These are phyloP conservation scores for Termitomyces sp. DNA, from an alignment of 768 basidiomycete species.

Conservation along the genomic window DNA sequence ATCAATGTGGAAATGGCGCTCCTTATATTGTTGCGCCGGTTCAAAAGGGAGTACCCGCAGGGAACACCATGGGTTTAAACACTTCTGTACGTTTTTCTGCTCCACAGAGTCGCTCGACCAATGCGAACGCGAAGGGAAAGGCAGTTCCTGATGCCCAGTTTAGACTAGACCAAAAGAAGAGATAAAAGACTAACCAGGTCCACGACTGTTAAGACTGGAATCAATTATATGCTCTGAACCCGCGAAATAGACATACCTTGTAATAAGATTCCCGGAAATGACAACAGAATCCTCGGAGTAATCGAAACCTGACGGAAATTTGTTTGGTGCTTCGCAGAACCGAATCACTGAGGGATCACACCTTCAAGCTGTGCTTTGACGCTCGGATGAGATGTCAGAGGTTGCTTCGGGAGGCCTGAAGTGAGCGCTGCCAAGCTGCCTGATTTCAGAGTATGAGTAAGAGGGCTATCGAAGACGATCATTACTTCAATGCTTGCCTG, in stretches of 20 bases:
- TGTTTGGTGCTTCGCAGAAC: background rate
- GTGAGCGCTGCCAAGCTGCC: slow-evolving; percentile 70
- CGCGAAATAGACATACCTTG: slow-evolving; percentile 47
- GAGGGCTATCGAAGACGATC: background rate
- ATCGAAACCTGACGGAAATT: slow-evolving; percentile 49
- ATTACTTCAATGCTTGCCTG: slow-evolving; percentile 43
- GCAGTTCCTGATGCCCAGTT: slow-evolving; percentile 49
- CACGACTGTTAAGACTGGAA: slow-evolving; percentile 44
- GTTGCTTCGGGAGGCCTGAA: slow-evolving; percentile 56
- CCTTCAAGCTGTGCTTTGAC: slow-evolving; percentile 61
- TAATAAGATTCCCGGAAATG: slow-evolving; percentile 66
- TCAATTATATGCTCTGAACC: background rate
- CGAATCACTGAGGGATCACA: slow-evolving; percentile 19
- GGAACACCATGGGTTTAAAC: slow-evolving; percentile 69
- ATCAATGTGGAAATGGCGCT: too few species aligned
- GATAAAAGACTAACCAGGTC: slow-evolving; percentile 51
- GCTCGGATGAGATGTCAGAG: slow-evolving; percentile 76
- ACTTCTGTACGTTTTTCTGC: slow-evolving; percentile 58
- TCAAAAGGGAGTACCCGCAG: slow-evolving; percentile 41
- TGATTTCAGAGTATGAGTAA: slow-evolving; percentile 19
- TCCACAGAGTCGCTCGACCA: slow-evolving; percentile 71
- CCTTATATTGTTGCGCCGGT: background rate
- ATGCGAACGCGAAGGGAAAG: slow-evolving; percentile 75
- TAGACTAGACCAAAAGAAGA: background rate
- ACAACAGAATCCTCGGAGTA: slow-evolving; percentile 76